phyloP scores from a whole-genome alignment of 495 filamentous ascomycete species.

The Neurospora sp. region DNA sequence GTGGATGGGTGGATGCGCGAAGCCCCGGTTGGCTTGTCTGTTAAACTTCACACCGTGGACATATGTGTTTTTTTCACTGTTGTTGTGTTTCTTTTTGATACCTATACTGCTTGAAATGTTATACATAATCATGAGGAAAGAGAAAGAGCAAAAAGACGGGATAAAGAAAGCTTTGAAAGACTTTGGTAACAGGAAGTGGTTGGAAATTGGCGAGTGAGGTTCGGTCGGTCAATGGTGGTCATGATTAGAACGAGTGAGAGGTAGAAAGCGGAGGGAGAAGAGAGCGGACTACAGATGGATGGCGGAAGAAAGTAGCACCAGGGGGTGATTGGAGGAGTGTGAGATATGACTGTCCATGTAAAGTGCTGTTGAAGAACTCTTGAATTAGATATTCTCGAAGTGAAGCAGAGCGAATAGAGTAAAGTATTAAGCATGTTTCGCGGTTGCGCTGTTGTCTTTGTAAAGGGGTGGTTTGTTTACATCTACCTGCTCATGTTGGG shows the following conservation, averaged over 20 bases:
- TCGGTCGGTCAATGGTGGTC: not conserved
- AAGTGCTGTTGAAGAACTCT: not conserved
- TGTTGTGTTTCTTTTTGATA: not conserved
- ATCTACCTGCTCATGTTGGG: not conserved
- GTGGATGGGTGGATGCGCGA: not conserved
- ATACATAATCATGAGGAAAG: not conserved
- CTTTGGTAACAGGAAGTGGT: not conserved
- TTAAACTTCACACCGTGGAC: not conserved
- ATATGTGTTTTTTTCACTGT: not conserved
- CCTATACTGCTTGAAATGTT: not conserved
- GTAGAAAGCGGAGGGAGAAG: not conserved
- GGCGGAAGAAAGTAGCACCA: not conserved
- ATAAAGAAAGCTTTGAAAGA: slow-evolving; percentile 2
- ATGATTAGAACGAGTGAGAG: not conserved
- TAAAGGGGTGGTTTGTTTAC: not conserved
- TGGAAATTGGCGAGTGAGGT: not conserved
- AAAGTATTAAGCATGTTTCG: not conserved
- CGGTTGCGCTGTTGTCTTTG: not conserved
- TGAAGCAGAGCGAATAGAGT: not conserved
- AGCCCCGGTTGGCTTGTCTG: not conserved
- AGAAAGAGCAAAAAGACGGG: not conserved
- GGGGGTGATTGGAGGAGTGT: not conserved
- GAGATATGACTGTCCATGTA: not conserved
- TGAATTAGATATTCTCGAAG: not conserved
- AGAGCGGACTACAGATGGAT: too few species aligned